Conservation (phyloP, 2,329 filamentous ascomycete genomes). For the Clarireedia sp. region DNA sequence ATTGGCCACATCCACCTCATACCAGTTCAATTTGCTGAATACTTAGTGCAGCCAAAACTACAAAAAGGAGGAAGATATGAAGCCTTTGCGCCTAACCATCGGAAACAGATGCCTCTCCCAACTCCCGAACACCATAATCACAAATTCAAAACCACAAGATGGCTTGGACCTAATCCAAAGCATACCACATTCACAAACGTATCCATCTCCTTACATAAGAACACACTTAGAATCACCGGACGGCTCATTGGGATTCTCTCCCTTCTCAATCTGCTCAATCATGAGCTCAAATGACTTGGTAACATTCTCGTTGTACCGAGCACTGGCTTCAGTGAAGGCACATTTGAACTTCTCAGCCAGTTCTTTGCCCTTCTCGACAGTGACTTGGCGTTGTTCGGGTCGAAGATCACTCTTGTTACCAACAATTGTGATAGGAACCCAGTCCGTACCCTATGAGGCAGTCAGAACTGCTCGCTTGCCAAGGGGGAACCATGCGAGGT, state of each 20-base stretch:
- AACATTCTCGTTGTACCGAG: slow-evolving; percentile 91
- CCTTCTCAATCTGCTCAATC: slow-evolving; percentile 91
- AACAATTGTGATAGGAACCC: slow-evolving; percentile 87
- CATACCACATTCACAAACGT: background rate
- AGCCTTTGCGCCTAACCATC: background rate
- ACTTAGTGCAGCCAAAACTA: background rate
- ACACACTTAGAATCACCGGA: slow-evolving; percentile 71
- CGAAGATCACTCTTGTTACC: slow-evolving; percentile 95
- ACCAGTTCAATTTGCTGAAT: background rate
- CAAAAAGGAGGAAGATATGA: background rate
- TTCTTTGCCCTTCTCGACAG: slow-evolving; percentile 74
- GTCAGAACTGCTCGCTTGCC: background rate
- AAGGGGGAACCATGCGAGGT: slow-evolving; percentile 3
- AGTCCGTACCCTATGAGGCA: slow-evolving; percentile 67
- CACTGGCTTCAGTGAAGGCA: slow-evolving; percentile 90
- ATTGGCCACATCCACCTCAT: background rate
- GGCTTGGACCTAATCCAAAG: slow-evolving; percentile 4
- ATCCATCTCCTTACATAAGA: slow-evolving; percentile 59
- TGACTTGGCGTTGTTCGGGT: slow-evolving; percentile 87
- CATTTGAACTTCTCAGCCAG: slow-evolving; percentile 82
- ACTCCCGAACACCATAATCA: slow-evolving; percentile 6
- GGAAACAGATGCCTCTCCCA: slow-evolving; percentile 7
- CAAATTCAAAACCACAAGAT: slow-evolving; percentile 5
- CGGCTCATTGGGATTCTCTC: slow-evolving; percentile 81
- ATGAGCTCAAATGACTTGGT: slow-evolving; percentile 87